phyloP scores from a whole-genome alignment of 2,329 filamentous ascomycete species.

The Myriosclerotinia duriaeana region DNA sequence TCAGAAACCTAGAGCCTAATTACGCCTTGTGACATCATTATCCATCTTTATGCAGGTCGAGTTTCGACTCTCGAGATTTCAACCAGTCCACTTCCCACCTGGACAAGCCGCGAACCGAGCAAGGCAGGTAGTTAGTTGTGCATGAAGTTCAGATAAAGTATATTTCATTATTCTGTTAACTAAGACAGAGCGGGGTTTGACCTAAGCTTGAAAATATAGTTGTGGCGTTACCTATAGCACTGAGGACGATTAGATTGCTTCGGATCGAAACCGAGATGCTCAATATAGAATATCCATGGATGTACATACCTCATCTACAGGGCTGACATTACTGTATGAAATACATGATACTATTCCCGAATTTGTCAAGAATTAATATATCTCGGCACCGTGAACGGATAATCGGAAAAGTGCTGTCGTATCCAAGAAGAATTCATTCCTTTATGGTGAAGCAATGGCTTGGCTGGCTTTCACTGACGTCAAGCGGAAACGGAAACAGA shows the following conservation, averaged over 20 bases:
- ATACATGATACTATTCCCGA: background rate
- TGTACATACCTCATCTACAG: background rate
- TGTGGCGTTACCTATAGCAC: too few species aligned
- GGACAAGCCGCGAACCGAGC: too few species aligned
- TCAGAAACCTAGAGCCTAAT: too few species aligned
- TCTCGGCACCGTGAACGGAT: background rate
- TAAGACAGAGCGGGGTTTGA: too few species aligned
- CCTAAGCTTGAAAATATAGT: too few species aligned
- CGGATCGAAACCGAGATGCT: background rate
- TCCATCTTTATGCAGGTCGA: constrained; percentile 7
- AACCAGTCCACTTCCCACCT: background rate
- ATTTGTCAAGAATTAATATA: background rate
- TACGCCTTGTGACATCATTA: background rate
- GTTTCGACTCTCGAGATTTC: background rate
- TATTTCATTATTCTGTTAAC: too few species aligned
- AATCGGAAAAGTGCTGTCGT: background rate
- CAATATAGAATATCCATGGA: too few species aligned
- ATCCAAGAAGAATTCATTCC: background rate
- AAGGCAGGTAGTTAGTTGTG: too few species aligned
- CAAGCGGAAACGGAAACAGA: constrained; percentile 7
- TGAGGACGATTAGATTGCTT: background rate
- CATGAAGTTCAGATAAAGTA: too few species aligned
- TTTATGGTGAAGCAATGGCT: background rate
- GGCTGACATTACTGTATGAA: background rate
- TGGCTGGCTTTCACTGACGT: constrained; percentile 12